Evolutionary conservation across 1,139 yeast genomes (phyloP).

Genomic region (Pneumocystis murina): DNA sequence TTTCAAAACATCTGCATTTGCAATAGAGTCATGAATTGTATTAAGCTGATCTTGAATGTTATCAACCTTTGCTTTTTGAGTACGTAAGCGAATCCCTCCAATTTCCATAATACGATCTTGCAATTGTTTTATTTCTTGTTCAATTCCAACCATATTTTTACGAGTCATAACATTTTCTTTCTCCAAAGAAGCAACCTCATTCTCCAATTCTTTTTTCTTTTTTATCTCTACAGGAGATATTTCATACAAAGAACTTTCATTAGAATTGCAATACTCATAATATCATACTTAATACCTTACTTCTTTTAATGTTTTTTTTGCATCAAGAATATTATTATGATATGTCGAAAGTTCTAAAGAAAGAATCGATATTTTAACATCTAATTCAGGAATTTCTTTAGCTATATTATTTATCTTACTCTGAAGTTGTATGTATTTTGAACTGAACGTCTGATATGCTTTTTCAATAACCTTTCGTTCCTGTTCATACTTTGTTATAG

Average conservation of each 20-base stretch:
- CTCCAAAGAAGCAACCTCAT: conserved; percentile 25
- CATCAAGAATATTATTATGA: conserved; percentile 34
- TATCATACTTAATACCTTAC: conserved; percentile 15
- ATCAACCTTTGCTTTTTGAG: conserved; percentile 72
- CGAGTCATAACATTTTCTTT: conserved; percentile 33
- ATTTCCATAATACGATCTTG: conserved; percentile 75
- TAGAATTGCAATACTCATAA: conserved; percentile 10
- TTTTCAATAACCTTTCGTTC: conserved; percentile 38
- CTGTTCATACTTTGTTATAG: conserved; percentile 43
- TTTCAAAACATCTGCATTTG: conserved; percentile 44
- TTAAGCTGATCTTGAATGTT: conserved; percentile 57
- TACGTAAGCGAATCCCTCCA: conserved; percentile 75
- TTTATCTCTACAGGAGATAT: conserved; percentile 1
- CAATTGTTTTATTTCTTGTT: conserved; percentile 40
- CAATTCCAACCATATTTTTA: conserved; percentile 43
- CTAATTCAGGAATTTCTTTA: conserved; percentile 58
- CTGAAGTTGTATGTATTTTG: conserved; percentile 21
- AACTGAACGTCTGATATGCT: conserved; percentile 45
- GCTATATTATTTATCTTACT: conserved; percentile 36
- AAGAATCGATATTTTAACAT: conserved; percentile 43
- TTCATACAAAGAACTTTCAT: conserved; percentile 4
- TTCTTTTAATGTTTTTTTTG: conserved; percentile 23
- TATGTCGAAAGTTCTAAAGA: conserved; percentile 54
- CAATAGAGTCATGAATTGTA: conserved; percentile 42
- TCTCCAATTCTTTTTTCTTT: conserved; percentile 17